A percentile compares a stretch with the other conserved stretches of the same genome.
These are phyloP conservation scores for Diaporthe vaccinii DNA, from an alignment of 2,329 filamentous ascomycete species.

Conservation along the genomic window DNA sequence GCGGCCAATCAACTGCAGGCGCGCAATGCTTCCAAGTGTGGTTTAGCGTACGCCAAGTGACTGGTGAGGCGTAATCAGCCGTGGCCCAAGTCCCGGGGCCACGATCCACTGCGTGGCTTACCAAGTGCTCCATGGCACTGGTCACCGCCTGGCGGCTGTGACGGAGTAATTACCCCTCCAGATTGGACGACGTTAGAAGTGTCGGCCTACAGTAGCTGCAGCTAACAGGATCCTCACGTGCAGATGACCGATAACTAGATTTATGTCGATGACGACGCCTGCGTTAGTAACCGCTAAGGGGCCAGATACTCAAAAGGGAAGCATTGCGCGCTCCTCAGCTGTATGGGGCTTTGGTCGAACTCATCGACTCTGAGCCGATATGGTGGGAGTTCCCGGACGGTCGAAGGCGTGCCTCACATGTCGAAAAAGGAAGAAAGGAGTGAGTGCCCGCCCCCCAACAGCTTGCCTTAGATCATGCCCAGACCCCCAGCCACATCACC, in stretches of 20 bases:
- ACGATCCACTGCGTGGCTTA: slow-evolving; percentile 4
- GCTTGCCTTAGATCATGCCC: too few relatives aligned
- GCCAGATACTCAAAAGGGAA: neutral
- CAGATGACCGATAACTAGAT: neutral
- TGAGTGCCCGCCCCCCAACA: neutral
- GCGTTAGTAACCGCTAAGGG: neutral
- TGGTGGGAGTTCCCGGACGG: slow-evolving; percentile 38
- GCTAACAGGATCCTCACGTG: neutral
- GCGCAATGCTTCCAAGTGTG: slow-evolving; percentile 20
- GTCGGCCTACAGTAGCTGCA: neutral
- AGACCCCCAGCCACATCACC: neutral
- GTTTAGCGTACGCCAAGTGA: slow-evolving; percentile 18
- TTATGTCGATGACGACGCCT: slow-evolving; percentile 2
- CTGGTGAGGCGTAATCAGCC: neutral
- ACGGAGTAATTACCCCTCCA: neutral
- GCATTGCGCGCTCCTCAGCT: neutral
- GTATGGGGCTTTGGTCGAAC: neutral
- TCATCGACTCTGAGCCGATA: neutral
- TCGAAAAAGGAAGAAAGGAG: slow-evolving; percentile 36
- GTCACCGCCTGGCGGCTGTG: neutral
- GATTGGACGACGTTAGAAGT: neutral
- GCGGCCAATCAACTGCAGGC: neutral
- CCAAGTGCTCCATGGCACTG: neutral
- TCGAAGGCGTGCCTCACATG: slow-evolving; percentile 36
- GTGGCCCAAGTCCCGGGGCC: neutral